Base-by-base conservation (phyloP, 2,329 filamentous ascomycete species). In the Plectosphaerella plurivora region DNA sequence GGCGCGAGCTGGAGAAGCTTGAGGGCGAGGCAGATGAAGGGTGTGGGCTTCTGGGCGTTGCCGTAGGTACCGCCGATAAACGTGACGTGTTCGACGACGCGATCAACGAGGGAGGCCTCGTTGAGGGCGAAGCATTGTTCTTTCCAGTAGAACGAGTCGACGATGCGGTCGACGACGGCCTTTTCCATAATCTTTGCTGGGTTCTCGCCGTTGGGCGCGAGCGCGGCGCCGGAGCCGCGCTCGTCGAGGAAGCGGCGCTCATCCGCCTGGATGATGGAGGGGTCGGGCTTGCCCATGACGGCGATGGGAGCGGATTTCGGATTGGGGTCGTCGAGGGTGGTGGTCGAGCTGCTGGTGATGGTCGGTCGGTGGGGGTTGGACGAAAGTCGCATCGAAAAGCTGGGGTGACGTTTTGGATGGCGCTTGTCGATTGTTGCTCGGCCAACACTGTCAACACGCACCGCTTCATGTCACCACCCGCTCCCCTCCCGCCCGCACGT, bases 111-210 rank as follows among this genome's bases (percentile, higher is more conserved):
- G 69, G 86, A 82, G 50, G 83, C 83, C 66, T 87, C 84, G 74
- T 97, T 99, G 59, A 99, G 79, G 42, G 89, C 94, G 72, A 97
- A 99, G 69, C 94, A 97, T 74, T 97, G 92, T 73, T 97, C 94
- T 71, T 97, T 97, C 88, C 91, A 99, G 76, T 96, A 99, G 73
- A 96, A 95, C 50, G 86, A 90, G 65, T 96, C 91, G 60, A 92
- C 85, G 70, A 99, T 97, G 66, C 94, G 91, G 72, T 99, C 94
- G 65, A 89, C 89, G 59, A 97, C 91, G 41, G 91, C 88, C 69
- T 96, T 96, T 71, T 97, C 93, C 80, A 97, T 89, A 55, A 97
- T 89, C 5, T 89, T 92, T n/a, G 91, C 89, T 1, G 93, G 93
- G 73, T 97, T 97, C 64, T 95, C 87, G 55, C 91, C 91, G 67